Conservation (phyloP, 176 grass and related monocot genomes). For the Avena sativa region DNA sequence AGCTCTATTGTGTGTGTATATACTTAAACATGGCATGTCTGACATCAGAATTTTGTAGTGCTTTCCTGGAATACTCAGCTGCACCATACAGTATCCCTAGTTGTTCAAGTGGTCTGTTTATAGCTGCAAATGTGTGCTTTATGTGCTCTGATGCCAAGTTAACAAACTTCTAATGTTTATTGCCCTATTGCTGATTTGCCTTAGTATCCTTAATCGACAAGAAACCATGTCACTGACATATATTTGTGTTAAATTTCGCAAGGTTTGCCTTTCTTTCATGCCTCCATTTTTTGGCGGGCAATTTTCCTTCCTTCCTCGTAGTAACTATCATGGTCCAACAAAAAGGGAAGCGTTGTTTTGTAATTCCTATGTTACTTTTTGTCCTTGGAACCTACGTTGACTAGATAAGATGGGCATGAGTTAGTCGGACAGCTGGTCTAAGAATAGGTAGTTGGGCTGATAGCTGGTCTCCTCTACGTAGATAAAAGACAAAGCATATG, state of each 20-base stretch:
- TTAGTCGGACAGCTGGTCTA: background rate
- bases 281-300: background rate
- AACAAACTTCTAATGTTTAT: background rate
- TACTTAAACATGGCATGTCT: background rate
- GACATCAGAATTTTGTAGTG: no score
- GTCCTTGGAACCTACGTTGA: no score
- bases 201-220: background rate
- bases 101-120: background rate
- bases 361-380: background rate
- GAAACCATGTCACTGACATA: background rate
- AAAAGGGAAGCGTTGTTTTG: background rate
- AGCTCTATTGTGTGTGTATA: background rate
- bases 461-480: background rate
- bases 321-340: background rate
- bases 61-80: background rate
- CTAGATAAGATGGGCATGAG: no score
- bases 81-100: background rate
- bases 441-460: no score
- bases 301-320: no score
- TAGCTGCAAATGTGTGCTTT: background rate
- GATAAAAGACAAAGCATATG: slow-evolving; percentile 5
- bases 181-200: background rate
- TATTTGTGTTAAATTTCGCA: slow-evolving; percentile 15
- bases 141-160: background rate
- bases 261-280: background rate